These are phyloP conservation scores for Cudoniella acicularis DNA, from an alignment of 495 filamentous ascomycete species.

Conservation along the genomic window DNA sequence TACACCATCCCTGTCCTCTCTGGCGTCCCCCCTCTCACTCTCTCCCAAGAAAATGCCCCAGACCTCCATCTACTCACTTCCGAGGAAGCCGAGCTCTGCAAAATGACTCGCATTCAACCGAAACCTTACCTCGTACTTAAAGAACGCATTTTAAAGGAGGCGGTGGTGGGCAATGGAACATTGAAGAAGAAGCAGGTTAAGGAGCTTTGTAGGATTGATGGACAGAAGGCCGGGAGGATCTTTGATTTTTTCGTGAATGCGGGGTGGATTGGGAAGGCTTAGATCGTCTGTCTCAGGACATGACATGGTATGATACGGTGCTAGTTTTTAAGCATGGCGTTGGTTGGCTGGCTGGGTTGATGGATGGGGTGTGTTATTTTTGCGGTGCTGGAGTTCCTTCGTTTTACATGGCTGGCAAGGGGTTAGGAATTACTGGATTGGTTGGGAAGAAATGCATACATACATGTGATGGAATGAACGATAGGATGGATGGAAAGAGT, in stretches of 20 bases:
- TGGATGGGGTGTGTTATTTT: too few species aligned
- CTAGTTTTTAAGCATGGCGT: too few species aligned
- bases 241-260: slow-evolving; percentile 93
- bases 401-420: too few species aligned
- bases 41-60: slow-evolving; percentile 66
- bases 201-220: slow-evolving; percentile 46
- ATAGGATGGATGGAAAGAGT: too few species aligned
- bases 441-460: too few species aligned
- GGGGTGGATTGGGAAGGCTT: slow-evolving; percentile 84
- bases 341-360: neutral
- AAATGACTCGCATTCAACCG: slow-evolving; percentile 73
- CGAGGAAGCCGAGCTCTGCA: slow-evolving; percentile 84
- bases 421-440: too few species aligned
- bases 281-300: slow-evolving; percentile 9
- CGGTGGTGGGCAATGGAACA: slow-evolving; percentile 78
- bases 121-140: slow-evolving; percentile 96
- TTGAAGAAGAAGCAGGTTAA: slow-evolving; percentile 68
- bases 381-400: too few species aligned
- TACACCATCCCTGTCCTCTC: slow-evolving; percentile 42
- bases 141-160: slow-evolving; percentile 80
- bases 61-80: slow-evolving; percentile 83
- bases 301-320: too few species aligned
- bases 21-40: slow-evolving; percentile 59
- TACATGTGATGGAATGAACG: too few species aligned
- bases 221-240: slow-evolving; percentile 57